Evolutionary conservation across 345 rosid species (phyloP).

Genomic region (Jatropha curcas): DNA sequence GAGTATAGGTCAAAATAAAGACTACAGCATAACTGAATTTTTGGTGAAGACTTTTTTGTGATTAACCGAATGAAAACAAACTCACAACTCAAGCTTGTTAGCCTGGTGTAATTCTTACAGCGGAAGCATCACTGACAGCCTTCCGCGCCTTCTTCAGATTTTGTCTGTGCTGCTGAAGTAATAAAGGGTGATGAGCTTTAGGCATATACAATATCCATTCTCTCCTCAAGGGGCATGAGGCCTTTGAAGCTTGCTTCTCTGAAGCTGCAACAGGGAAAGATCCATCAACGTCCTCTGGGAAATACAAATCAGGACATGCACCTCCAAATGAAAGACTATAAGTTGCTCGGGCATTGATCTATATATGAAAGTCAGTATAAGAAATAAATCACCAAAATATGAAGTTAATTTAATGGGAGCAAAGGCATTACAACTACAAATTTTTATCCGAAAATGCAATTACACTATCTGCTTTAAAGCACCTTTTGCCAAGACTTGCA

Average conservation of each 20-base stretch:
- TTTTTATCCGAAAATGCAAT: neutral
- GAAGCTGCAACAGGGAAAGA: conserved; percentile 32
- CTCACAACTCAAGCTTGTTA: conserved; percentile 1
- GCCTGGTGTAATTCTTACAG: conserved; percentile 44
- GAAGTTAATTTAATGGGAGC: neutral
- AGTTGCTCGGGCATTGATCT: conserved; percentile 90
- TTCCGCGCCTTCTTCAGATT: conserved; percentile 49
- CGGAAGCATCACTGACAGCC: conserved; percentile 46
- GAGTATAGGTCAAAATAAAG: neutral
- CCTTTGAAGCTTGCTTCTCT: conserved; percentile 34
- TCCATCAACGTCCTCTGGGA: conserved; percentile 44
- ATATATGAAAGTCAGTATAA: conserved; percentile 22
- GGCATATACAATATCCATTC: conserved; percentile 83
- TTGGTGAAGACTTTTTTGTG: neutral
- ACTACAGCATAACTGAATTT: neutral
- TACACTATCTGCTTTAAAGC: neutral
- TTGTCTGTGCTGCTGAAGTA: conserved; percentile 79
- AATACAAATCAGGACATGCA: conserved; percentile 62
- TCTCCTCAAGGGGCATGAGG: conserved; percentile 29
- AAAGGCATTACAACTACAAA: neutral
- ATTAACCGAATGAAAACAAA: neutral
- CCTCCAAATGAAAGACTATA: conserved; percentile 79
- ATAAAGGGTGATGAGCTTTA: conserved; percentile 79
- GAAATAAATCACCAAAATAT: conserved; percentile 8
- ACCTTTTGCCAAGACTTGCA: neutral